Conservation (phyloP, 2,329 filamentous ascomycete species). For the Sporothrix inflata region DNA sequence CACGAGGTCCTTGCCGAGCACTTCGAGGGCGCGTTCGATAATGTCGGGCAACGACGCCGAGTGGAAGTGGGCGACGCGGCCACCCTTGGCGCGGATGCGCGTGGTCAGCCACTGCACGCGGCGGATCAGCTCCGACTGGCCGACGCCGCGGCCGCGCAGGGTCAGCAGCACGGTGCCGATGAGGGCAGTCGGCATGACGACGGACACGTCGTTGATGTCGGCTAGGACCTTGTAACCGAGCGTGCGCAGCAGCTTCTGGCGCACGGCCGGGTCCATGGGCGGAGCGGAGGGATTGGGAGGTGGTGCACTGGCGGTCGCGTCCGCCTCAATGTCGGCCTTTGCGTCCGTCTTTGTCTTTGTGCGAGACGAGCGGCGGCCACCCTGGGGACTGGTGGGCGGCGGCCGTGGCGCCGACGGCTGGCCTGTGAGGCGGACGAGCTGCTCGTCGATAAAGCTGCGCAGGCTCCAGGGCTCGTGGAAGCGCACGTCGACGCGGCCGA, state of each 20-base stretch:
- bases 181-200: constrained; percentile 96
- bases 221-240: constrained; percentile 90
- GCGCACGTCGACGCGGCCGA: constrained; percentile 90
- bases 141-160: constrained; percentile 86
- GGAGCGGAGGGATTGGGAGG: constrained; percentile 40
- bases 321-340: not conserved
- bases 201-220: constrained; percentile 93
- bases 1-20: constrained; percentile 86
- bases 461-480: constrained; percentile 98
- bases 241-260: constrained; percentile 77
- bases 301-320: not conserved
- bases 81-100: constrained; percentile 81
- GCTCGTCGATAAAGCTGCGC: constrained; percentile 76
- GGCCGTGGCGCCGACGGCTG: constrained; percentile 47
- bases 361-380: constrained; percentile 8
- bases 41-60: constrained; percentile 77
- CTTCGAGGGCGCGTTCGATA: constrained; percentile 86
- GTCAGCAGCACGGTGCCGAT: constrained; percentile 94
- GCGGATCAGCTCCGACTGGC: constrained; percentile 80
- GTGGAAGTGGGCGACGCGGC: constrained; percentile 91
- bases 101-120: constrained; percentile 88
- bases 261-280: constrained; percentile 56
- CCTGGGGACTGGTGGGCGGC: constrained; percentile 53
- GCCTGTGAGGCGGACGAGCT: constrained; percentile 63
- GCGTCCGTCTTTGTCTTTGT: not conserved